Percentiles rank a stretch among this genome's conserved stretches.
These are phyloP conservation scores for Mentha longifolia DNA, from an alignment of 257 asterid species.

Conservation along the genomic window DNA sequence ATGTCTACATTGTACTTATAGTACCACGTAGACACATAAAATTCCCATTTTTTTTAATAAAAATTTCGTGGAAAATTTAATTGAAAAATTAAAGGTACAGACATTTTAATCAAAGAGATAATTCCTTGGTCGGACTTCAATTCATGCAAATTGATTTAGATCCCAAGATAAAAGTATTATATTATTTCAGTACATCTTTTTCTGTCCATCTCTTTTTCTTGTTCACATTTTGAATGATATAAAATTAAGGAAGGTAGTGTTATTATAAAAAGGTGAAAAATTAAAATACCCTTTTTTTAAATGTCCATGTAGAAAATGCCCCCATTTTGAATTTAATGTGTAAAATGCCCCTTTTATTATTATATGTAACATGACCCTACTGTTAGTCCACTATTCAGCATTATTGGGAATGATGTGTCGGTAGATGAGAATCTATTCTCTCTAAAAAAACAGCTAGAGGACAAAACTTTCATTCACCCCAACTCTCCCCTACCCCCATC, in stretches of 20 bases:
- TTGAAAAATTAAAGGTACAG: slow-evolving; percentile 27
- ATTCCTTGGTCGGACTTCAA: slow-evolving; percentile 41
- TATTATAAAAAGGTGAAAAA: slow-evolving; percentile 22
- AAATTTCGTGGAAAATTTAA: too few species aligned
- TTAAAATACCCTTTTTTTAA: too few species aligned
- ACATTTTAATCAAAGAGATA: slow-evolving; percentile 34
- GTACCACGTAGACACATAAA: background rate
- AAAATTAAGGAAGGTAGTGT: background rate
- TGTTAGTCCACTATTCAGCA: too few species aligned
- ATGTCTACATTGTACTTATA: slow-evolving; percentile 34
- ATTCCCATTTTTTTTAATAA: background rate
- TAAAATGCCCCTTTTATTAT: too few species aligned
- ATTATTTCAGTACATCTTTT: slow-evolving; percentile 19
- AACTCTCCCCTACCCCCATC: too few species aligned
- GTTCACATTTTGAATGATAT: slow-evolving; percentile 1
- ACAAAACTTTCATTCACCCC: too few species aligned
- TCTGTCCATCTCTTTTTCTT: slow-evolving; percentile 18
- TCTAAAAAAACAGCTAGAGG: too few species aligned
- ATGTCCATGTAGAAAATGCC: too few species aligned
- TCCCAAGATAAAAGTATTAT: slow-evolving; percentile 31
- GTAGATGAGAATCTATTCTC: too few species aligned
- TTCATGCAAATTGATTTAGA: slow-evolving; percentile 39
- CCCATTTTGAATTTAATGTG: too few species aligned
- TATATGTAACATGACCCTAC: too few species aligned
- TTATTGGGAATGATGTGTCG: too few species aligned